phyloP scores from a whole-genome alignment of 768 basidiomycete genomes.

The Serendipita indica region DNA sequence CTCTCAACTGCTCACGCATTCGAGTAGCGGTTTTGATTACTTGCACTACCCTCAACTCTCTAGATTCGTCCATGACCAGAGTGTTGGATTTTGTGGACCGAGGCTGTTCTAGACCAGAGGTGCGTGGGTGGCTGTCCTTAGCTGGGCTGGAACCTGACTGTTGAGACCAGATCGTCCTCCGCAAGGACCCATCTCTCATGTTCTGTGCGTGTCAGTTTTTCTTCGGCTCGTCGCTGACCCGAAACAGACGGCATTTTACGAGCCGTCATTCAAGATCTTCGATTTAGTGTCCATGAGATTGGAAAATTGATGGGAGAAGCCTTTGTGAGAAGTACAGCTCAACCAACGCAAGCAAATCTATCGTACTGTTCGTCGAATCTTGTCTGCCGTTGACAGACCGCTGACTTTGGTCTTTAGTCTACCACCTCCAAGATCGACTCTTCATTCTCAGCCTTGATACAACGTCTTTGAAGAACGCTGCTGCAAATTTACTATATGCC shows the following conservation, averaged over 20 bases:
- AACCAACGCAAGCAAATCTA: background rate
- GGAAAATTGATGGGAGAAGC: background rate
- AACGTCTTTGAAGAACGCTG: constrained; percentile 1
- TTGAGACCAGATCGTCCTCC: constrained; percentile 4
- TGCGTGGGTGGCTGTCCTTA: background rate
- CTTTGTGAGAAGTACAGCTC: background rate
- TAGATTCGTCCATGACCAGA: background rate
- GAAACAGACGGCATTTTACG: background rate
- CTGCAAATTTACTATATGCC: background rate
- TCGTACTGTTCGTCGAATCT: background rate
- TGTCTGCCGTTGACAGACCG: background rate
- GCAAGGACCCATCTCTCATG: constrained; percentile 3
- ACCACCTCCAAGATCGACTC: constrained; percentile 3
- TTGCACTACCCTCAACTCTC: background rate
- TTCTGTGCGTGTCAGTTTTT: too few species aligned
- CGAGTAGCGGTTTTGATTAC: background rate
- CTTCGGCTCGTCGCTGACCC: too few species aligned
- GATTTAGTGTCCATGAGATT: background rate
- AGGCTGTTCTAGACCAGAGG: constrained; percentile 8
- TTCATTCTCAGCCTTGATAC: constrained; percentile 6
- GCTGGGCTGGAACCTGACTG: too few species aligned
- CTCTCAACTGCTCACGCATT: background rate
- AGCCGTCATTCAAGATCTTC: constrained; percentile 8
- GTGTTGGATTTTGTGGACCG: constrained; percentile 2
- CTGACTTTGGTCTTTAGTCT: background rate